Base-by-base conservation (phyloP, 352 stramenopile genomes). In the Phytophthora agathidicida region DNA sequence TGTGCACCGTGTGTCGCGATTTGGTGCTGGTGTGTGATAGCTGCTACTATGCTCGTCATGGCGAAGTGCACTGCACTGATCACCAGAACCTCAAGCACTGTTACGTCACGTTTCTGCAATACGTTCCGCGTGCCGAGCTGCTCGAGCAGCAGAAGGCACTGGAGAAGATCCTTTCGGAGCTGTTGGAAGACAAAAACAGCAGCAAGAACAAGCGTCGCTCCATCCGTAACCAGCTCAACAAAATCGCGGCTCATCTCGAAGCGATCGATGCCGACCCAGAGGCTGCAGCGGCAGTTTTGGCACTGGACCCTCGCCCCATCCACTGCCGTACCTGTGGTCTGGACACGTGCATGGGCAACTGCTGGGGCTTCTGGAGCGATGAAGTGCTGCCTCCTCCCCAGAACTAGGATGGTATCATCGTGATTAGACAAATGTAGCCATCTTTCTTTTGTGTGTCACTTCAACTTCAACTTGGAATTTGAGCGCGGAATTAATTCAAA, bases 281-380 rank as follows among this genome's bases (percentile, higher is more conserved):
- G 17, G 67, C 60, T 38, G 75, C 77, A 30, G 60, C 69, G 19
- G 72, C 65, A 16, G 44, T 70, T 32, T 35, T 57, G 19, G 48
- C 51, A 17, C 47, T 80, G 2, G 46, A 68, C 2, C 75, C 71
- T 30, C 68, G 70, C 7, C 75, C 74, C 23, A 82, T 88, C 45
- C 80, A 90, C 60, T 90, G 80, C 47, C 80, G 80, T 33, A 90
- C 80, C 6, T 90, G 80, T 32, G 80, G 80, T 35, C 53, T 71
- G 4, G 33, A 60, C 13, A 61, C 59, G 27, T 90, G 80, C 61
- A 73, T 75, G 47, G 80, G 80, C 57, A 90, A 86, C 20, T 90
- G 80, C 63, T 90, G 80, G 80, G 80, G 80, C 9, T 90, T 90
- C 49, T 90, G 80, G 80, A 90, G 77, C 49, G 80, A 90, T 39